Conservation (phyloP, 1,284 basidiomycete species). For the Ceratorhiza oryzae-sativae region DNA sequence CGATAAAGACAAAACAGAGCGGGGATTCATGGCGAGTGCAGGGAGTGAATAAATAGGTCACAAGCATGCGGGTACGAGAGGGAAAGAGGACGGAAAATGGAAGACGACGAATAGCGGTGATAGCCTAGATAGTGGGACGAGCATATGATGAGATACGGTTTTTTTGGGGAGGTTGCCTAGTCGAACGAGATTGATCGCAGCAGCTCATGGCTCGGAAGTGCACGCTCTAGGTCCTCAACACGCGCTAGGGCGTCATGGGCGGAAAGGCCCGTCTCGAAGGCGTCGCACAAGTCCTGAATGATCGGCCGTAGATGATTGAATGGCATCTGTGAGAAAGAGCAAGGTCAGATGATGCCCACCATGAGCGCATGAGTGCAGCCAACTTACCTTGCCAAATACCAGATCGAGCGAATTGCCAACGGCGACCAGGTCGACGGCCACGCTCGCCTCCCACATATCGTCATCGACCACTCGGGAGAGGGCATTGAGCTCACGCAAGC, state of each 20-base stretch:
- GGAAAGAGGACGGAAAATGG: background rate
- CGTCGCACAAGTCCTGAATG: slow-evolving; percentile 32
- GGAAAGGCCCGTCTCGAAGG: slow-evolving; percentile 4
- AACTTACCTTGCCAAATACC: slow-evolving; percentile 29
- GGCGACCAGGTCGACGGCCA: slow-evolving; percentile 20
- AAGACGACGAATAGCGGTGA: background rate
- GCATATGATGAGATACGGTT: background rate
- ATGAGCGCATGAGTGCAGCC: background rate
- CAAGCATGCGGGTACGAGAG: background rate
- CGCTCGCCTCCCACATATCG: slow-evolving; percentile 14
- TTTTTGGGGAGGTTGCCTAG: background rate
- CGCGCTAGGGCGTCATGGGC: slow-evolving; percentile 32
- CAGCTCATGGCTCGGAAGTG: slow-evolving; percentile 23
- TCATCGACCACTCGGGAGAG: slow-evolving; percentile 23
- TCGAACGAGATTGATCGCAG: slow-evolving; percentile 6
- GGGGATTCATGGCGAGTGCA: slow-evolving; percentile 4
- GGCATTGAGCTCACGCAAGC: background rate
- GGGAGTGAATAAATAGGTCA: background rate
- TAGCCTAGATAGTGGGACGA: background rate
- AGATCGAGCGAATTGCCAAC: slow-evolving; percentile 30
- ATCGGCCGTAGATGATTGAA: slow-evolving; percentile 35
- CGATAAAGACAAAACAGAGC: background rate
- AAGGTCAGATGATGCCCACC: background rate
- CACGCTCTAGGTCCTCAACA: slow-evolving; percentile 30
- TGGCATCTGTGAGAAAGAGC: slow-evolving; percentile 21